These are phyloP conservation scores for Hirschfeldia incana DNA, from an alignment of 345 rosid genomes.

Conservation along the genomic window DNA sequence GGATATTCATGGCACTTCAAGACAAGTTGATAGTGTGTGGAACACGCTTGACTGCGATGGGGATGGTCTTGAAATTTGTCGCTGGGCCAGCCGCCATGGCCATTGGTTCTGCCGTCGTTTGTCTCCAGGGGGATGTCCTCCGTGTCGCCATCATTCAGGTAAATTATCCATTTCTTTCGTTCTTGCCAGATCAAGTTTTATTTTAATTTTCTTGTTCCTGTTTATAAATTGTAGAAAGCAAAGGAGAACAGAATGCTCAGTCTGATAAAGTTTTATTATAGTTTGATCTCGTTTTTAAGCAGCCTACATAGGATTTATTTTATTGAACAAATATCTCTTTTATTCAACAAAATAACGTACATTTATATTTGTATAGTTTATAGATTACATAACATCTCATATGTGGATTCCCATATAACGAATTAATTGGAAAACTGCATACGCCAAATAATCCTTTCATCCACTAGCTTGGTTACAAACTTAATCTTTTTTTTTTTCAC, in stretches of 20 bases:
- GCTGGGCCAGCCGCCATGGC: slow-evolving; percentile 85
- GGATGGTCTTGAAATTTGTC: slow-evolving; percentile 63
- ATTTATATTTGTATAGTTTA: background rate
- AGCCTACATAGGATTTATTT: no score
- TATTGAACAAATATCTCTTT: no score
- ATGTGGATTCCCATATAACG: background rate
- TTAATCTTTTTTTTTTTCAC: background rate
- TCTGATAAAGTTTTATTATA: background rate
- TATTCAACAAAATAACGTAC: background rate
- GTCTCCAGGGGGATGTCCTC: slow-evolving; percentile 66
- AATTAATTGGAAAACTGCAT: background rate
- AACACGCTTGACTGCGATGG: slow-evolving; percentile 46
- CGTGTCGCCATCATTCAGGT: slow-evolving; percentile 81
- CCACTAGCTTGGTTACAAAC: background rate
- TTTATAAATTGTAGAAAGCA: background rate
- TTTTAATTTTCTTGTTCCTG: background rate
- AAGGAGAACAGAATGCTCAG: background rate
- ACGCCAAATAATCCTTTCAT: background rate
- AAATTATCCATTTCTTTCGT: background rate
- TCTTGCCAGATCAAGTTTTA: background rate
- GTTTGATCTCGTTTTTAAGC: background rate
- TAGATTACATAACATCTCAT: background rate
- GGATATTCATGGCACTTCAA: slow-evolving; percentile 86
- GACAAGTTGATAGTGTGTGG: slow-evolving; percentile 79
- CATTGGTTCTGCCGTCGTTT: slow-evolving; percentile 57